These are phyloP conservation scores for Lasiodiplodia sp. DNA, from an alignment of 2,329 filamentous ascomycete species.

Conservation along the genomic window DNA sequence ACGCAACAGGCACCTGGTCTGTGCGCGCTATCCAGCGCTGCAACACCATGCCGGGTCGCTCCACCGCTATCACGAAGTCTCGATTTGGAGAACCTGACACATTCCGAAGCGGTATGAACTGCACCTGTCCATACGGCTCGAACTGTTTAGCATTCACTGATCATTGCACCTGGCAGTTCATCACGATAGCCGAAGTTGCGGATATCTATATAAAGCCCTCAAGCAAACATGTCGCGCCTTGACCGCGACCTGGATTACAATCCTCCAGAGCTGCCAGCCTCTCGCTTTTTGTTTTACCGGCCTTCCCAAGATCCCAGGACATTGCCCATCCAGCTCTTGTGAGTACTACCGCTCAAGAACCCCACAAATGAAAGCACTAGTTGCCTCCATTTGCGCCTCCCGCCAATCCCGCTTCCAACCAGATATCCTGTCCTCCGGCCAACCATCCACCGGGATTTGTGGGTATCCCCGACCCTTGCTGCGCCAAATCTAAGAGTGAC, in stretches of 20 bases:
- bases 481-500: neutral
- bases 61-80: neutral
- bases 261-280: neutral
- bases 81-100: neutral
- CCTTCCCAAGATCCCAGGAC: neutral
- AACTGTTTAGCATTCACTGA: neutral
- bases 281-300: neutral
- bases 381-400: neutral
- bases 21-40: neutral
- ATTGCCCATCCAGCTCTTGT: neutral
- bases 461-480: neutral
- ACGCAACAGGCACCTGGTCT: neutral
- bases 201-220: conserved; percentile 5
- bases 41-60: neutral
- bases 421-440: neutral
- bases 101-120: neutral
- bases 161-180: neutral
- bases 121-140: neutral
- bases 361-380: neutral
- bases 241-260: neutral
- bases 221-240: neutral
- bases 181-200: neutral
- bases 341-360: neutral
- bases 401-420: neutral
- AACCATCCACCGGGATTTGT: neutral